Percentiles rank a stretch among this genome's conserved stretches.
phyloP scores from a whole-genome alignment of 441 rosid species.

The Adansonia rubrostipa region DNA sequence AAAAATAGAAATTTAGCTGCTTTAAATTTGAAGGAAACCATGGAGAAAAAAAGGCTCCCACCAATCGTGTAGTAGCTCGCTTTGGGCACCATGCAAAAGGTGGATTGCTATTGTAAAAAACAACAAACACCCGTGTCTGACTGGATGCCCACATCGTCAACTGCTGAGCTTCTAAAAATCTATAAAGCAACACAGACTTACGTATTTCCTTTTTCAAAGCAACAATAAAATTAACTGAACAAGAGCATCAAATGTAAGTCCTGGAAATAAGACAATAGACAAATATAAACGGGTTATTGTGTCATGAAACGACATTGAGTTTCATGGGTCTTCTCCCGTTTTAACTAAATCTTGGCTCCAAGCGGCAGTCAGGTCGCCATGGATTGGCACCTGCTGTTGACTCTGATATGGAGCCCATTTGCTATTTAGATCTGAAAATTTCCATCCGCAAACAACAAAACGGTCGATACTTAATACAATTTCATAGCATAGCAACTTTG shows the following conservation, averaged over 20 bases:
- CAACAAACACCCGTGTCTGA: slow-evolving; percentile 44
- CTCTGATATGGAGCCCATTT: slow-evolving; percentile 34
- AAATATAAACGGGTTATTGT: slow-evolving; percentile 33
- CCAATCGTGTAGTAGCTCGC: slow-evolving; percentile 36
- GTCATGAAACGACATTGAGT: slow-evolving; percentile 34
- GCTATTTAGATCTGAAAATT: neutral
- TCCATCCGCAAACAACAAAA: neutral
- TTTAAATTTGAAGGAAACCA: slow-evolving; percentile 38
- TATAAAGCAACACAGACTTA: neutral
- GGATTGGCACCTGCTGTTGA: slow-evolving; percentile 39
- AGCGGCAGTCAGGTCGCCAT: slow-evolving; percentile 44
- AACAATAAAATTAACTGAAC: neutral
- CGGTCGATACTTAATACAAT: too few species aligned
- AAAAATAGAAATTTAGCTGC: slow-evolving; percentile 30
- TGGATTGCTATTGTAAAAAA: slow-evolving; percentile 26
- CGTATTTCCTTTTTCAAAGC: neutral
- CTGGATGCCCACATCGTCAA: slow-evolving; percentile 12
- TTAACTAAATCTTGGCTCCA: slow-evolving; percentile 34
- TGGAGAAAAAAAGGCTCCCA: slow-evolving; percentile 6
- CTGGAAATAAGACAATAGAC: neutral
- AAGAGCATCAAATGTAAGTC: neutral
- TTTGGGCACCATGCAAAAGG: slow-evolving; percentile 48
- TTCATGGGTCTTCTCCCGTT: slow-evolving; percentile 39
- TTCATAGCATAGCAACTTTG: neutral
- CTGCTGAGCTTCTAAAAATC: neutral